These are phyloP conservation scores for Mollisia scopiformis DNA, from an alignment of 2,329 filamentous ascomycete species.

Conservation along the genomic window DNA sequence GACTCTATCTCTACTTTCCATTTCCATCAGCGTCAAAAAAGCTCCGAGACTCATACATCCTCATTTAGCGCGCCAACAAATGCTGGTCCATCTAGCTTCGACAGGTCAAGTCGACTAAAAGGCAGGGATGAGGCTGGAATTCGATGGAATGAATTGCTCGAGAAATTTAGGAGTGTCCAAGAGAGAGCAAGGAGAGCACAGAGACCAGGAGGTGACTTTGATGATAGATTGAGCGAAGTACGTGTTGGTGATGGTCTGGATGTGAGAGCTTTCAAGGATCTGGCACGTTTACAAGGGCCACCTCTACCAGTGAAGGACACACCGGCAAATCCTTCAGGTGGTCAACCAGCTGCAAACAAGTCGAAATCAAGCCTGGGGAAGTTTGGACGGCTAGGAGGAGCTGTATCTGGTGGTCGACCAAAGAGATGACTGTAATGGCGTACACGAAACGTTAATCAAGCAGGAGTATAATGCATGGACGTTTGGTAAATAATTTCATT, in stretches of 20 bases:
- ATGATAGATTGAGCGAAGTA: slow-evolving; percentile 52
- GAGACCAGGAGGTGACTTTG: slow-evolving; percentile 50
- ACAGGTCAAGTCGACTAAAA: slow-evolving; percentile 77
- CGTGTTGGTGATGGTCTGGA: slow-evolving; percentile 32
- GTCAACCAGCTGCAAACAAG: slow-evolving; percentile 52
- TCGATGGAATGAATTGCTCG: slow-evolving; percentile 88
- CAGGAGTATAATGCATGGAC: background rate
- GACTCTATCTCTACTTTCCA: slow-evolving; percentile 36
- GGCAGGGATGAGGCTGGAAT: slow-evolving; percentile 81
- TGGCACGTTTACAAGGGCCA: slow-evolving; percentile 38
- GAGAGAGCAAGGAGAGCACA: slow-evolving; percentile 79
- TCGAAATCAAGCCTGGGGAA: slow-evolving; percentile 67
- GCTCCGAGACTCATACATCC: slow-evolving; percentile 36
- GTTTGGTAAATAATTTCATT: slow-evolving; percentile 17
- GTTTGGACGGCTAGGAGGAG: slow-evolving; percentile 72
- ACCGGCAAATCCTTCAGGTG: slow-evolving; percentile 40
- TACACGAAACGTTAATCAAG: background rate
- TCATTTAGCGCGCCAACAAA: slow-evolving; percentile 48
- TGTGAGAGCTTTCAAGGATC: slow-evolving; percentile 38
- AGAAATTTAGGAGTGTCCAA: slow-evolving; percentile 92
- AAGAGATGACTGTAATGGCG: slow-evolving; percentile 49
- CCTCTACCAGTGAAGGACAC: slow-evolving; percentile 55
- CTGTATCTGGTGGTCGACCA: slow-evolving; percentile 56
- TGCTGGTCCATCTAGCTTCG: slow-evolving; percentile 60
- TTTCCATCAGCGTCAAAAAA: slow-evolving; percentile 36